phyloP scores from a whole-genome alignment of 352 stramenopile species.

The Phytophthora foliorum region DNA sequence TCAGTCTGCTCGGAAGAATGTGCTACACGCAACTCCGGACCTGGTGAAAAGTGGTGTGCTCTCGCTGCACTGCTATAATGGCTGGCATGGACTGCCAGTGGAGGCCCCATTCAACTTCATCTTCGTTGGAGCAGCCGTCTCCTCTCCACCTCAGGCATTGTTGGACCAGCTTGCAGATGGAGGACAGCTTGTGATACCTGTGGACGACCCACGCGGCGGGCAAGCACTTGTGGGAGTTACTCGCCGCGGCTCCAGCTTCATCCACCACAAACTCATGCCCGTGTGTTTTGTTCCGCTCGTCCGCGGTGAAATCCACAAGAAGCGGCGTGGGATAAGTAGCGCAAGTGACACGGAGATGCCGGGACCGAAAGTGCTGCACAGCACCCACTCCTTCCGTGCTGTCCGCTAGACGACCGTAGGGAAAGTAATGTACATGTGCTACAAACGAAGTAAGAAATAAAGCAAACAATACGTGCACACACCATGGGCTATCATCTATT shows the following conservation, averaged over 20 bases:
- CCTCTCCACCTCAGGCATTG: constrained; percentile 82
- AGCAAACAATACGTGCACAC: neutral
- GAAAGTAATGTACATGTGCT: neutral
- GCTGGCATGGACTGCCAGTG: constrained; percentile 92
- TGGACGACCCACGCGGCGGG: constrained; percentile 79
- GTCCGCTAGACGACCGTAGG: constrained; percentile 20
- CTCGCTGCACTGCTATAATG: constrained; percentile 74
- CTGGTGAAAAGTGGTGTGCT: constrained; percentile 73
- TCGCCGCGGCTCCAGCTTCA: constrained; percentile 56
- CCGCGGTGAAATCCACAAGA: constrained; percentile 36
- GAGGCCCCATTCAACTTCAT: constrained; percentile 96
- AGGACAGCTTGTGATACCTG: constrained; percentile 93
- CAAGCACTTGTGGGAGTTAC: constrained; percentile 81
- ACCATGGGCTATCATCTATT: constrained; percentile 18
- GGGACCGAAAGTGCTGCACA: constrained; percentile 13
- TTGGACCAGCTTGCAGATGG: constrained; percentile 91
- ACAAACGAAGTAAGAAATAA: constrained; percentile 17
- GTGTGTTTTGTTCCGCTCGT: constrained; percentile 83
- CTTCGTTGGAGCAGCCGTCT: constrained; percentile 95
- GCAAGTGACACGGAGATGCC: constrained; percentile 13
- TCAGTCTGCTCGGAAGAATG: constrained; percentile 84
- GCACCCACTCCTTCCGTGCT: constrained; percentile 24
- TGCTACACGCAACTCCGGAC: constrained; percentile 76
- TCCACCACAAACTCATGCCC: constrained; percentile 62
- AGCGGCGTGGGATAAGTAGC: constrained; percentile 15